Evolutionary conservation across 306 rosid genomes (phyloP).

Genomic region (Abrus pulchellus): DNA sequence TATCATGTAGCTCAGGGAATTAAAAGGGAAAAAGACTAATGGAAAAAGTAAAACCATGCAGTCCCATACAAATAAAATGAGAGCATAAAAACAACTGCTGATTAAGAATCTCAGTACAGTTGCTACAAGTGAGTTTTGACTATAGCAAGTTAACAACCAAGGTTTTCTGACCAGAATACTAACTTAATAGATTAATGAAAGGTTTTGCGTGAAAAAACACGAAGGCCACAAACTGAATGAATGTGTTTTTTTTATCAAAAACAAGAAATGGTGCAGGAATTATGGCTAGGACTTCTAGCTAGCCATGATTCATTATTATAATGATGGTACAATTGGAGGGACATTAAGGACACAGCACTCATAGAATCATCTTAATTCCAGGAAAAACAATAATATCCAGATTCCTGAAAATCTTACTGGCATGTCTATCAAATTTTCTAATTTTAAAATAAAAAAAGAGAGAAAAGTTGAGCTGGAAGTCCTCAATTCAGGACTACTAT

Average conservation of each 20-base stretch:
- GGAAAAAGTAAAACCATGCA: background rate
- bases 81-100: conserved; percentile 6
- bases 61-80: conserved; percentile 25
- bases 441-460: no score
- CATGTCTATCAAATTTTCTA: background rate
- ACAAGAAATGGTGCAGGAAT: background rate
- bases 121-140: background rate
- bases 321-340: background rate
- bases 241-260: no score
- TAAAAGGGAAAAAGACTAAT: background rate
- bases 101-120: background rate
- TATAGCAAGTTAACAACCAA: background rate
- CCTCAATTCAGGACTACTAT: background rate
- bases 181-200: background rate
- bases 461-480: background rate
- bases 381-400: background rate
- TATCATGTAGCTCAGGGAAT: conserved; percentile 40
- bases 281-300: background rate
- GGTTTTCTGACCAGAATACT: background rate
- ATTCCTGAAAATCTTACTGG: background rate
- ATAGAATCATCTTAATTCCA: background rate
- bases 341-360: conserved; percentile 10
- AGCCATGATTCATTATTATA: background rate
- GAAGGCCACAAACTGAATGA: background rate
- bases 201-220: background rate